Percentiles rank a stretch among this genome's conserved stretches.
phyloP scores from a whole-genome alignment of 225 moss, liverwort and hornwort genomes.

The Straminergon stramineum region DNA sequence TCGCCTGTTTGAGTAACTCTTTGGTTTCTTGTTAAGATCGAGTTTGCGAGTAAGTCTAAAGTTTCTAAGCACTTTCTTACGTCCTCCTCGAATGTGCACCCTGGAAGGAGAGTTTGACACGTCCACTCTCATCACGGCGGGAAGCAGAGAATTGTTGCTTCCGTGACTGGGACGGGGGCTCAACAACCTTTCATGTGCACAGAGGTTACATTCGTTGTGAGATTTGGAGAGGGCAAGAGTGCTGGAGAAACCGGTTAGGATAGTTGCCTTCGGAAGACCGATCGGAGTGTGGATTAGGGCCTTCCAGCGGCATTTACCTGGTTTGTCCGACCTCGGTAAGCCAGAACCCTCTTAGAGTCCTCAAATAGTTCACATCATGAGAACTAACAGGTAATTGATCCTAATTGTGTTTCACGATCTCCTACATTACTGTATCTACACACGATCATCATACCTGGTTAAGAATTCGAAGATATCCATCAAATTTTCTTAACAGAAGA shows the following conservation, averaged over 20 bases:
- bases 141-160: conserved; percentile 39
- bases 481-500: not conserved
- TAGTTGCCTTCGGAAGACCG: not conserved
- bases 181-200: not conserved
- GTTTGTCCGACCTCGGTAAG: not conserved
- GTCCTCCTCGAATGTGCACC: conserved; percentile 31
- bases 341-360: not conserved
- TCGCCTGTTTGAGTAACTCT: not conserved
- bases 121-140: conserved; percentile 28
- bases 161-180: not conserved
- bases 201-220: not conserved
- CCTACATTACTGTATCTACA: not conserved
- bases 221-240: not conserved
- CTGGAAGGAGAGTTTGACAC: conserved; percentile 32
- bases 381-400: not conserved
- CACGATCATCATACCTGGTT: not conserved
- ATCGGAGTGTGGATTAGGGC: conserved; percentile 10
- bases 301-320: not conserved
- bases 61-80: not conserved
- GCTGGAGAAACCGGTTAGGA: not conserved
- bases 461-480: not conserved
- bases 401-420: conserved; percentile 9
- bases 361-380: not conserved
- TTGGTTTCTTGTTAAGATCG: conserved; percentile 1
- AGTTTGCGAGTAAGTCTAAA: not conserved